A percentile compares a stretch with the other conserved stretches of the same genome.
Conservation (phyloP, 177 flowering plant species). For the Vitis hybrid region DNA sequence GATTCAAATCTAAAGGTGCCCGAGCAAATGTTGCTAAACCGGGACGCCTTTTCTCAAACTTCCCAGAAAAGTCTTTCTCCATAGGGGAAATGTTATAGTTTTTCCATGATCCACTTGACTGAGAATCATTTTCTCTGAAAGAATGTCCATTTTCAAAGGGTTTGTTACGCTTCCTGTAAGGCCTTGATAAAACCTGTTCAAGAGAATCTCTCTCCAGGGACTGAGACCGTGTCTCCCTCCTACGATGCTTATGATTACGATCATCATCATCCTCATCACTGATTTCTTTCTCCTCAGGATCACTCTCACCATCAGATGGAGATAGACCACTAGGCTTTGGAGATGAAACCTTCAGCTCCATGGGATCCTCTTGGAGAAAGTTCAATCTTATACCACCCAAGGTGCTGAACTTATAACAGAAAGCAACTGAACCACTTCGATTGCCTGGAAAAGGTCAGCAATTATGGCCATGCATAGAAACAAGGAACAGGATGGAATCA, state of each 20-base stretch:
- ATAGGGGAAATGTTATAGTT: conserved; percentile 25
- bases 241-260: conserved; percentile 96
- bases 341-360: conserved; percentile 53
- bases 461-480: not conserved
- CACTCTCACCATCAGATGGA: conserved; percentile 53
- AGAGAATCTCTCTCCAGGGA: conserved; percentile 59
- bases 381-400: conserved; percentile 6
- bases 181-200: conserved; percentile 45
- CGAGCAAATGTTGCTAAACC: conserved; percentile 35
- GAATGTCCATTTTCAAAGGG: conserved; percentile 67
- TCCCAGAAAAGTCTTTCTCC: conserved; percentile 44
- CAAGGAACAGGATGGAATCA: not conserved
- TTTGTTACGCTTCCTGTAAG: conserved; percentile 57
- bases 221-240: conserved; percentile 63
- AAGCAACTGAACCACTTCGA: conserved; percentile 3
- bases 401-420: conserved; percentile 2
- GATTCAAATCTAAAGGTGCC: conserved; percentile 46
- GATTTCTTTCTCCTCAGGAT: conserved; percentile 77
- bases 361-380: conserved; percentile 18
- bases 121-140: conserved; percentile 55
- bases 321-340: conserved; percentile 48
- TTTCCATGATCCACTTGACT: conserved; percentile 46
- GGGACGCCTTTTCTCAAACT: conserved; percentile 54
- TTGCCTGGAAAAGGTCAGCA: not conserved
- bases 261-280: conserved; percentile 96